Evolutionary conservation across 257 asterid species (phyloP), one percentile per base, ranked within the genome.

Genomic region (Fraxinus cuspidata): DNA sequence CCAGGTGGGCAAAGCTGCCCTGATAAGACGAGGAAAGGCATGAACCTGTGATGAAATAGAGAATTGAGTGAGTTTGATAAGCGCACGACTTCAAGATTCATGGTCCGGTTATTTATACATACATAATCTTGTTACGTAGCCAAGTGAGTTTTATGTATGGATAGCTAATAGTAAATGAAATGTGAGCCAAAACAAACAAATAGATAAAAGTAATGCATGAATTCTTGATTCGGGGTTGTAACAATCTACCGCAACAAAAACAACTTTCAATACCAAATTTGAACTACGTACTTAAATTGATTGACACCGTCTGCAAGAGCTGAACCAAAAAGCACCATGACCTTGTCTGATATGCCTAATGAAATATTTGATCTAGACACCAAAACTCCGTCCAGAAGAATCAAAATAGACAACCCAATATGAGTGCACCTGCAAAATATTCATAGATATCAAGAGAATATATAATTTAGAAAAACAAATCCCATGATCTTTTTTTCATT

Each of bases 1-100:
- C 97, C 97, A 12, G 97, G 97, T 42, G 99, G 99, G 88, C 97
- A 94, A 23, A 94, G 96, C 79, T 94, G 99, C 58, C 99, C 99
- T 2, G 99, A 94, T 78, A 94, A 87, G 84, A 94, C 91, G 1
- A 94, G 93, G 85, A 94, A 92, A 28, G 97, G 99, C 97, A 94
- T 94, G 80, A 92, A 94, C 90, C 99, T 94, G 92, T 88, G 87
- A 64, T 29, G 37, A 7, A 10, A 75, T 38, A 71, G 58, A 56
- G 68, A 40, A 68, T 76, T 49, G 35, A 53, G n/a, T 71, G 12
- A 34, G 11, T n/a, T n/a, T 47, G 81, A 77, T n/a, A 66, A 63
- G 27, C 34, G 38, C 60, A 68, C 25, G 21, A 19, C 74, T 73
- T 42, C n/a, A 66, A 18, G 40, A 38, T 56, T 70, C 31, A 76